Evolutionary conservation across 352 stramenopile genomes (phyloP).

Genomic region (Pythium utonaiense): DNA sequence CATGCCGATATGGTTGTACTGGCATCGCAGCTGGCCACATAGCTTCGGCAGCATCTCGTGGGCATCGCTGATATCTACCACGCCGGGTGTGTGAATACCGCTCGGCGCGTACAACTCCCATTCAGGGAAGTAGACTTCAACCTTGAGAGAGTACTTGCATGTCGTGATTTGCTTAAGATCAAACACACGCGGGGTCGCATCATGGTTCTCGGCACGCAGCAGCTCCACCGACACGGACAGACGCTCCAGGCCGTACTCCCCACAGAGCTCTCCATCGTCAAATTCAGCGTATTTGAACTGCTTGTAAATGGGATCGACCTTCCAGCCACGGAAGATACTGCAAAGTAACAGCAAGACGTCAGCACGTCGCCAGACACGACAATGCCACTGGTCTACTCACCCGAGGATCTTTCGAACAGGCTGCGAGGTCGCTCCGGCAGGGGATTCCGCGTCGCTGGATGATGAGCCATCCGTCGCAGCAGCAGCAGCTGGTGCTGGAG

Average conservation of each 20-base stretch:
- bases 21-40: slow-evolving; percentile 71
- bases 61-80: slow-evolving; percentile 62
- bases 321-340: slow-evolving; percentile 77
- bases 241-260: slow-evolving; percentile 30
- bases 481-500: neutral
- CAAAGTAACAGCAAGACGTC: neutral
- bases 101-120: slow-evolving; percentile 34
- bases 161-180: slow-evolving; percentile 52
- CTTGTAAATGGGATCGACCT: slow-evolving; percentile 71
- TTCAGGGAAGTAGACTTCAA: slow-evolving; percentile 46
- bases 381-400: slow-evolving; percentile 19
- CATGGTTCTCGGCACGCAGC: slow-evolving; percentile 36
- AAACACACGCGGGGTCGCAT: slow-evolving; percentile 39
- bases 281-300: slow-evolving; percentile 80
- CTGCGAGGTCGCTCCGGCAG: neutral
- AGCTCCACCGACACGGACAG: slow-evolving; percentile 54
- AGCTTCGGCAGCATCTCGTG: slow-evolving; percentile 51
- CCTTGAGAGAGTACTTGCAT: slow-evolving; percentile 50
- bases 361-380: slow-evolving; percentile 1
- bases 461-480: neutral
- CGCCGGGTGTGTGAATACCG: slow-evolving; percentile 62
- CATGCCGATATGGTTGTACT: slow-evolving; percentile 46
- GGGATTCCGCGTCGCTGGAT: neutral
- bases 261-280: slow-evolving; percentile 69
- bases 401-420: slow-evolving; percentile 48